Conservation (phyloP, 2,329 filamentous ascomycete genomes). For the Calonectria henricotiae region DNA sequence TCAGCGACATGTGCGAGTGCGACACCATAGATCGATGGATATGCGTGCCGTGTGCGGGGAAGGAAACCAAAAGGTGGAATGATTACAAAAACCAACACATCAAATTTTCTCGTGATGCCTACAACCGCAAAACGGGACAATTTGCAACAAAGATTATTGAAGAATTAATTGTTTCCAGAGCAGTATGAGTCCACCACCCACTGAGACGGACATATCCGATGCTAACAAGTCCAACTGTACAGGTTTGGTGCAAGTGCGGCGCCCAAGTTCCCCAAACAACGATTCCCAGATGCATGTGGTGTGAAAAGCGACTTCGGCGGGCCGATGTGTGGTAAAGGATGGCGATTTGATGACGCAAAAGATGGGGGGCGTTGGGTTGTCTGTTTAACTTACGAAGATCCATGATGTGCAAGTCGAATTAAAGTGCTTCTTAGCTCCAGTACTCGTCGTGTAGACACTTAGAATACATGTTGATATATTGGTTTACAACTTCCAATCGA, state of each 20-base stretch:
- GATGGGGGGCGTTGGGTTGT: too few species aligned
- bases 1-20: not conserved
- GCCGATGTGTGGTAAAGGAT: not conserved
- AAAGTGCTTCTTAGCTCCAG: too few species aligned
- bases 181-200: not conserved
- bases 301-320: not conserved
- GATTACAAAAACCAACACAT: not conserved
- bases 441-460: too few species aligned
- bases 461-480: too few species aligned
- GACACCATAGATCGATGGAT: not conserved
- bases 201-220: not conserved
- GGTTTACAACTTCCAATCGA: too few species aligned
- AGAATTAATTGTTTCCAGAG: not conserved
- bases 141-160: not conserved
- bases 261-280: not conserved
- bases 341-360: not conserved
- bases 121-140: not conserved
- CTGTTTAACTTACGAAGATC: too few species aligned
- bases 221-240: not conserved
- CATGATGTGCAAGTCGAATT: too few species aligned
- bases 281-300: not conserved
- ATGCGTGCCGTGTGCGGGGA: not conserved
- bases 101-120: not conserved
- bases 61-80: not conserved
- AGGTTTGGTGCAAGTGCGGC: not conserved